Conservation (phyloP, 2,329 filamentous ascomycete genomes). For the Zasmidium cellare region DNA sequence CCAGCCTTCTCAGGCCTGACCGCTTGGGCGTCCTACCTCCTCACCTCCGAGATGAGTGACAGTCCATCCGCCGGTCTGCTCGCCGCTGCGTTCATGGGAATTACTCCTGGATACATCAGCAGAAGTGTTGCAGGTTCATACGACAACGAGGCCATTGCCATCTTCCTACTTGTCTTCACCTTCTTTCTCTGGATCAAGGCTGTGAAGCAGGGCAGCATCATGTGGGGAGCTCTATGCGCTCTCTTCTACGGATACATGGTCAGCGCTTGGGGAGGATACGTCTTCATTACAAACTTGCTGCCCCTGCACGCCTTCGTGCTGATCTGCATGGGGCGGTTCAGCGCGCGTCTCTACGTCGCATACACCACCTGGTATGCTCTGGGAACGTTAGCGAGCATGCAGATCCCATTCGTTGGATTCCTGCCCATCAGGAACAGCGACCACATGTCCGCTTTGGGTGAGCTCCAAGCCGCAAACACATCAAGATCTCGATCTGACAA, state of each 20-base stretch:
- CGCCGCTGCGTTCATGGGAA: conserved; percentile 95
- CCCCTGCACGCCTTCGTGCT: conserved; percentile 92
- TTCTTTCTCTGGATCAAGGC: conserved; percentile 99
- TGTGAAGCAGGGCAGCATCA: conserved; percentile 90
- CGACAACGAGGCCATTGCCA: conserved; percentile 99
- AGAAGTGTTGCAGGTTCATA: conserved; percentile 97
- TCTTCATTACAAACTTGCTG: conserved; percentile 97
- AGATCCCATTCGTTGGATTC: conserved; percentile 98
- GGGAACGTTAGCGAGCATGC: conserved; percentile 96
- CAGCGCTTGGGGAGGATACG: conserved; percentile 98
- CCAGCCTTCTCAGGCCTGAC: conserved; percentile 93
- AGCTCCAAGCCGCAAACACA: conserved; percentile 32
- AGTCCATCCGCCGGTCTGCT: conserved; percentile 92
- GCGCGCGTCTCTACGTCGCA: conserved; percentile 87
- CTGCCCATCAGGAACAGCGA: conserved; percentile 94
- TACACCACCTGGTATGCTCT: conserved; percentile 98
- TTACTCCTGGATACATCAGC: conserved; percentile 95
- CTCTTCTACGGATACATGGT: conserved; percentile 99
- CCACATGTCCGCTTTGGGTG: conserved; percentile 95
- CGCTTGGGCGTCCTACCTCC: conserved; percentile 86
- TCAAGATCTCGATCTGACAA: conserved; percentile 25
- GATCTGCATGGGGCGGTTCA: conserved; percentile 95
- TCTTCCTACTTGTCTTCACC: conserved; percentile 97
- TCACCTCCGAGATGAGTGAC: conserved; percentile 97
- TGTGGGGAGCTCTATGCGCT: conserved; percentile 92